Base-by-base conservation (phyloP, 208 protist species). In the Trypanosoma melophagium region DNA sequence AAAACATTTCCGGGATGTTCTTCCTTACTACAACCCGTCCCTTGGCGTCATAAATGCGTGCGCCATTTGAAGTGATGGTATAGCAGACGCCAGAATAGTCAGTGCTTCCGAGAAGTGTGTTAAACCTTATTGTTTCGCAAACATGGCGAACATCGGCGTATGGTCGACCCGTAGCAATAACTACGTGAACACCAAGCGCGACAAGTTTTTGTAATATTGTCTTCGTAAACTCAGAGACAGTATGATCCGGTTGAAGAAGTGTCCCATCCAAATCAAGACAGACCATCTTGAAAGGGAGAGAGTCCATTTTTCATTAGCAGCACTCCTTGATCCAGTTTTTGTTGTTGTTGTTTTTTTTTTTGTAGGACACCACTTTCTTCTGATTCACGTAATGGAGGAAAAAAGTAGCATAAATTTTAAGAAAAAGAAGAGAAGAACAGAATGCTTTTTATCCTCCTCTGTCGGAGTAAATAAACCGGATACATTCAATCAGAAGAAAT, bases 91-190 rank as follows among this genome's bases (percentile, higher is more conserved):
- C 45, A 51, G 14, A 51, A 17, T 17, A 4, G 14, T 51, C 19
- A 22, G 14, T 51, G 7, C 66, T n/a, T 19, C 24, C 8, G 61
- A 69, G 38, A 60, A 41, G 16, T 21, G 35, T 16, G 53, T 31
- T 35, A 5, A 35, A 35, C 28, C 28, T 35, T 35, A 35, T 35
- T 35, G 28, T 35, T 35, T 35, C 28, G 28, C 3, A 7, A 35
- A 35, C 28, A 35, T 35, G 28, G 28, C 28, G 28, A 50, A 94
- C 83, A 52, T 83, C 79, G 13, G 76, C 81, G 69, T 84, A 86
- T 17, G 79, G 83, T 17, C 86, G 85, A 0, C 84, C 89, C 5
- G 89, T 92, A 13, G 84, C 89, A 57, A 94, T 86, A 69, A 94
- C 80, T 16, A 94, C 57, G 70, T 94, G 89, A 19, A 94, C 81